Conservation (phyloP, 106 monocot genomes). For the Iris macrosiphon region DNA sequence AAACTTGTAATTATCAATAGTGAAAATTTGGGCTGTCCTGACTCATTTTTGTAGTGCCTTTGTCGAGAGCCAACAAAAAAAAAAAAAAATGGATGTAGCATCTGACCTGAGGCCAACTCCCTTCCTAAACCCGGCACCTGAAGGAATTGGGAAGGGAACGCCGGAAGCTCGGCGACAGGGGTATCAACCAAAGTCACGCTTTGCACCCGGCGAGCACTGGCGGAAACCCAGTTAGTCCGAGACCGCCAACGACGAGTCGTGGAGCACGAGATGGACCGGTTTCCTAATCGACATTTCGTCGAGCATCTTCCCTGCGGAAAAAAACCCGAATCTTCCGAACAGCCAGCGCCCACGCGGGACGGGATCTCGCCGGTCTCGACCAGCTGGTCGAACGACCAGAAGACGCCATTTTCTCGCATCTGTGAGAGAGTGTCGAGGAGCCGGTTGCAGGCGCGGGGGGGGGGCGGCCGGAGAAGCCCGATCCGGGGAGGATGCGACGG, state of each 20-base stretch:
- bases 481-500: slow-evolving; percentile 58
- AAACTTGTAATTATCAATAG: too few species aligned
- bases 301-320: slow-evolving; percentile 33
- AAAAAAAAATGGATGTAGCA: too few species aligned
- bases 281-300: slow-evolving; percentile 28
- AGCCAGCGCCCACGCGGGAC: background rate
- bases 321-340: slow-evolving; percentile 12
- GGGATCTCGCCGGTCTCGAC: slow-evolving; percentile 50
- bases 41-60: too few species aligned
- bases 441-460: background rate
- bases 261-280: slow-evolving; percentile 75
- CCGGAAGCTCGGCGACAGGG: slow-evolving; percentile 23
- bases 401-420: slow-evolving; percentile 61
- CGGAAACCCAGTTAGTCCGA: slow-evolving; percentile 27
- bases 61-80: too few species aligned
- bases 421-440: slow-evolving; percentile 22
- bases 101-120: slow-evolving; percentile 92
- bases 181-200: slow-evolving; percentile 68
- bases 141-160: slow-evolving; percentile 64
- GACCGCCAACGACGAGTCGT: slow-evolving; percentile 49
- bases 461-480: slow-evolving; percentile 56
- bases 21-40: too few species aligned
- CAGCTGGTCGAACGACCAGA: slow-evolving; percentile 70
- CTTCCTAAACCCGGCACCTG: slow-evolving; percentile 42
- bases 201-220: slow-evolving; percentile 20